phyloP scores from a whole-genome alignment of 805 yeast species.

The Candida orba region DNA sequence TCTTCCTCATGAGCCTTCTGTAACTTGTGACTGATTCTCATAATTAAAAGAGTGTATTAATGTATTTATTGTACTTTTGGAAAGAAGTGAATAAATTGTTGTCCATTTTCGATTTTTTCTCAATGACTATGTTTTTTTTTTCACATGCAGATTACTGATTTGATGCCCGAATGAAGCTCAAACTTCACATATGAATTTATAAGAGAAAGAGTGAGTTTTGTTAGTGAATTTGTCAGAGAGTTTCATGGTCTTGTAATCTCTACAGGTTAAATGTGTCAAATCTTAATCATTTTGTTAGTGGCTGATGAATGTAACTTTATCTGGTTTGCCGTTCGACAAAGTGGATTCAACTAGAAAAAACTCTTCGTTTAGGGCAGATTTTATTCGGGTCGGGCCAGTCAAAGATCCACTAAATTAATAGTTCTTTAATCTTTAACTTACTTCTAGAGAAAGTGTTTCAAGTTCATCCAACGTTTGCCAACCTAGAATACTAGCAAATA shows the following conservation, averaged over 20 bases:
- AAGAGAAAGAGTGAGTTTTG: neutral
- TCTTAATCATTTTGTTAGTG: neutral
- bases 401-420: too few relatives aligned
- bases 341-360: too few relatives aligned
- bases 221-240: neutral
- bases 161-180: conserved; percentile 2
- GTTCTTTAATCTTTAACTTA: too few relatives aligned
- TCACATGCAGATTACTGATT: conserved; percentile 6
- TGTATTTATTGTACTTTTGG: neutral
- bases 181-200: conserved; percentile 1
- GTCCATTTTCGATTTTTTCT: conserved; percentile 1
- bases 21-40: conserved; percentile 36
- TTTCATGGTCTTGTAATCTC: neutral
- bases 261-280: neutral
- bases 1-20: conserved; percentile 25
- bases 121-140: conserved; percentile 8
- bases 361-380: neutral
- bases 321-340: neutral
- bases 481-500: too few relatives aligned
- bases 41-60: conserved; percentile 6
- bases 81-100: neutral
- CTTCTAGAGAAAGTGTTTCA: too few relatives aligned
- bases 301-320: too few relatives aligned
- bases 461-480: too few relatives aligned
- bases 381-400: neutral